phyloP scores from a whole-genome alignment of 208 protist genomes.

The Wallacemonas sp. region DNA sequence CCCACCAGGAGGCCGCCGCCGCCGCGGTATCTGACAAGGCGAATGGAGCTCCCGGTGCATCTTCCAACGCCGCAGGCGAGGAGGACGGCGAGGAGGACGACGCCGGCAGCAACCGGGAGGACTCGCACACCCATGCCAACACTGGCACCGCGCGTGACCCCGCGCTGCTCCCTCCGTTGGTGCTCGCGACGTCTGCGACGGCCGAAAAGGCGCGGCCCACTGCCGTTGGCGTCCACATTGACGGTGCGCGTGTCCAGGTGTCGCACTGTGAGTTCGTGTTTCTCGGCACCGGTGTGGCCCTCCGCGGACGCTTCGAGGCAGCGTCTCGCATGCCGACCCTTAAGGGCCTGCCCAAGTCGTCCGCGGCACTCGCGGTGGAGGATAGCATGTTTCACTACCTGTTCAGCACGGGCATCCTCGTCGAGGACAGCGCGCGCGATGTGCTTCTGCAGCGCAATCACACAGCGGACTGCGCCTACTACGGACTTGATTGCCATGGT shows the following conservation, averaged over 20 bases:
- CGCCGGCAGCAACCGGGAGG: not conserved
- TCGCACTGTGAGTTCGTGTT: constrained; percentile 30
- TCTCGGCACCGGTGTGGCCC: constrained; percentile 39
- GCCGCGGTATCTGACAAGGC: constrained; percentile 2
- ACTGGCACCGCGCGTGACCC: not conserved
- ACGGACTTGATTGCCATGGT: constrained; percentile 68
- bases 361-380: constrained; percentile 32
- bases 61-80: not conserved
- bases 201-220: constrained; percentile 21
- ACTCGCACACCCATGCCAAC: not conserved
- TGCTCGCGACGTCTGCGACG: constrained; percentile 18
- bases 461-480: constrained; percentile 73
- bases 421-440: constrained; percentile 52
- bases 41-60: not conserved
- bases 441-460: constrained; percentile 54
- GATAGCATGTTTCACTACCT: constrained; percentile 58
- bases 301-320: constrained; percentile 27
- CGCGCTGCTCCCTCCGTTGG: constrained; percentile 5
- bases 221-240: constrained; percentile 56
- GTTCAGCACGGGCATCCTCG: constrained; percentile 52
- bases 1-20: constrained; percentile 1
- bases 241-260: constrained; percentile 39
- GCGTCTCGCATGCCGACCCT: constrained; percentile 1
- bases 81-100: constrained; percentile 3
- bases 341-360: constrained; percentile 17